These are phyloP conservation scores for Solanum medicagineum DNA, from an alignment of 257 asterid genomes.

Conservation along the genomic window DNA sequence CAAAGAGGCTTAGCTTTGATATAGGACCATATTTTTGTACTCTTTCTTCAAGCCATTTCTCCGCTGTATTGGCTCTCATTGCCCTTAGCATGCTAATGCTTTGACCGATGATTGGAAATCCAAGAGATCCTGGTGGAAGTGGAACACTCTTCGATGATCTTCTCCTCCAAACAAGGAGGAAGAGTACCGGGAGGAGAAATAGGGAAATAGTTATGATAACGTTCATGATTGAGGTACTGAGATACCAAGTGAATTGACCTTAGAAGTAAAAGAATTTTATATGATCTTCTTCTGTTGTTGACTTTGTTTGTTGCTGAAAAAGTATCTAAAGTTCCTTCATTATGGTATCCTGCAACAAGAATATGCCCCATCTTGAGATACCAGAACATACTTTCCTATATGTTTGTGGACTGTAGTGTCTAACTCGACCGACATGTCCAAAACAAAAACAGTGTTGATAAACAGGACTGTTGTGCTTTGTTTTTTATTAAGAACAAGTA, in stretches of 20 bases:
- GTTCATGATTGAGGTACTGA: conserved; percentile 1
- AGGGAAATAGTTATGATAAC: conserved; percentile 8
- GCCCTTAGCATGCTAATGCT: conserved; percentile 51
- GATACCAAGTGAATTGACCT: neutral
- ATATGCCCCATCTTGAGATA: neutral
- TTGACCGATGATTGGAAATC: conserved; percentile 56
- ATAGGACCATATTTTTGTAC: conserved; percentile 41
- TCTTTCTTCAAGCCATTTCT: conserved; percentile 44
- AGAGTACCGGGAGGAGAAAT: conserved; percentile 22
- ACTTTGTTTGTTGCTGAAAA: neutral
- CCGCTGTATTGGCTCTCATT: conserved; percentile 63
- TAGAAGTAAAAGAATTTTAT: neutral
- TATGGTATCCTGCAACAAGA: neutral
- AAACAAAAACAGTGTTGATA: neutral
- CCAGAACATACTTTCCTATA: neutral
- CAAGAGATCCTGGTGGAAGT: conserved; percentile 69
- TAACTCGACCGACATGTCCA: neutral
- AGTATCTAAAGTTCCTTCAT: neutral
- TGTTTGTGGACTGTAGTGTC: neutral
- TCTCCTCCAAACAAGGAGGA: conserved; percentile 5
- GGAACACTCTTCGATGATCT: conserved; percentile 23
- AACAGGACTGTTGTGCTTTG: neutral
- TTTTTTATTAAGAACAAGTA: neutral
- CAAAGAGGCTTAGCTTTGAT: conserved; percentile 63
- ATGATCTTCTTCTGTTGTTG: neutral